Evolutionary conservation across 1,284 basidiomycete genomes (phyloP), one percentile per base, ranked within the genome.

Genomic region (Coniferiporia sulphurascens): DNA sequence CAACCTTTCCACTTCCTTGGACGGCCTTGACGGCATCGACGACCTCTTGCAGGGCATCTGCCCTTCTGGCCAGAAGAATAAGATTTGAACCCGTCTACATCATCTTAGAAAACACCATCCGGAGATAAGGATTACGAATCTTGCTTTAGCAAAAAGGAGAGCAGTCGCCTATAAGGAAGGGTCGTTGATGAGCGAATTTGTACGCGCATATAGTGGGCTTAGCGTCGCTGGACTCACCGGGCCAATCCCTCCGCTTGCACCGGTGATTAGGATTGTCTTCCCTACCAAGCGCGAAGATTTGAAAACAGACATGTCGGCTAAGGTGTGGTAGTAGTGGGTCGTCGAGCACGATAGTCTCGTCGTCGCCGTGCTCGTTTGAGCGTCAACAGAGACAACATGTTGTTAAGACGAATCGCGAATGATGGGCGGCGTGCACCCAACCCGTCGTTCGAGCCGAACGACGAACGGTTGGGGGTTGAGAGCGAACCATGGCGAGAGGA

Each of bases 261-360:
- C 93, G 12, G 93, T 95, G 62, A 95, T 78, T 56, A 96, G 80
- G 61, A 95, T 88, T 10, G 86, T 93, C 76, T 95, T 94, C 70
- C 88, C 87, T 54, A 89, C 71, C 43, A 95, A 74, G 65, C 88
- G 83, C 56, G 87, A 82, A 44, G 86, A 76, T 69, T 88, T 88
- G 80, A 93, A 93, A 58, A 92, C 74, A 48, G 87, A 87, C 88
- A 90, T 89, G 59, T 69, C 66, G 69, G 62, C 58, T 53, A 49
- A 62, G 56, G 32, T 32, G 53, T 10, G 27, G 36, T 38, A 2
- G 50, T 17, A 6, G 32, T 52, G 44, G 13, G 43, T 79, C 77
- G 45, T 71, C 63, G 58, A 76, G 73, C 12, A 76, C 76, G 43
- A 70, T 67, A 5, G 66, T 67, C 19, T 71, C 67, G 59, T 67